Base-by-base conservation (phyloP, 768 basidiomycete species). In the Daedaleopsis sinensis region DNA sequence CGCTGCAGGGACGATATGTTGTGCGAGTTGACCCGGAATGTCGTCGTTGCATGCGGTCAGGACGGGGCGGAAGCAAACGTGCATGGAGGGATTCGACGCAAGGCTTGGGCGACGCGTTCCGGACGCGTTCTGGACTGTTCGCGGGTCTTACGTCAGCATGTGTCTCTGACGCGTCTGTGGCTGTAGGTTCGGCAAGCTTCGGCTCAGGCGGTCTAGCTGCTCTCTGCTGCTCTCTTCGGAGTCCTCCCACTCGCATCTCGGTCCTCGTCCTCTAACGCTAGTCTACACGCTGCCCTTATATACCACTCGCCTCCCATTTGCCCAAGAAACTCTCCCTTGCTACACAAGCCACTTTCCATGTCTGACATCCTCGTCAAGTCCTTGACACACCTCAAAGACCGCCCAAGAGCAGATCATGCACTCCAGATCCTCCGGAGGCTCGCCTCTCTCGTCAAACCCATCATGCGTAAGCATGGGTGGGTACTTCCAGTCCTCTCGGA, bases 401-500 rank as follows among this genome's bases (percentile, higher is more conserved):
- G 80, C 68, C 88, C 88, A 42, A 83, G 84, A 66, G 82, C 86
- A 47, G 84, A 90, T 63, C 80, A 83, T 42, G 92, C 93, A 18
- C 78, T 93, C 46, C 72, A 78, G 16, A 78, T 91, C 70, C 80
- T 95, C 39, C 83, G 89, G 66, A 81, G 82, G 63, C 80, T 92
- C 35, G 88, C 89, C 0, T 87, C 88, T 1, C 80, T 93, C 52
- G 93, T 96, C 52, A 96, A 95, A 73, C 96, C 96, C 8, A 94
- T 98, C 65, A 97, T 97, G 95, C 80, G 87, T 59, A 92, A 88
- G 65, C 89, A 89, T 66, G 76, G 76, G 5, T 98, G 95, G 95
- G 79, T 82, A 27, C 78, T 94, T 27, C 89, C 91, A 27, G 80
- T 85, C 1, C 83, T 93, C n/a, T 78, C 86, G n/a, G 92, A 96